Evolutionary conservation across 192 early-diverging fungal species (phyloP).

Genomic region (Rhizophagus clarus): DNA sequence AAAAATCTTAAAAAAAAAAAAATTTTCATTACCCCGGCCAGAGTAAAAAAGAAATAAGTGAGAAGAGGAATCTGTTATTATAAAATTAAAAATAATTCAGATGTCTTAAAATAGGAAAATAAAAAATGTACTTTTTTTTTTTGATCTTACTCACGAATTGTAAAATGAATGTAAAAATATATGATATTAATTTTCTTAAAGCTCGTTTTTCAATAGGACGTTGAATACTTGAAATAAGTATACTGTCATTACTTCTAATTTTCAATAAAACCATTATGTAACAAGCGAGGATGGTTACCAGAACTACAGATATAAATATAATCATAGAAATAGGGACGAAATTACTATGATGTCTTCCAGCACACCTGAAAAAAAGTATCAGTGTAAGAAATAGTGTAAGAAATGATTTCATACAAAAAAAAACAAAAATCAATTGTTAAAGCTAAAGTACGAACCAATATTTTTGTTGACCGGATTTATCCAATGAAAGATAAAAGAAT

Average conservation of each 20-base stretch:
- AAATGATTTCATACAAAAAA: too few relatives aligned
- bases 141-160: constrained; percentile 2
- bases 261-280: neutral
- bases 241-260: neutral
- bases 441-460: neutral
- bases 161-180: neutral
- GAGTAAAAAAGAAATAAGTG: neutral
- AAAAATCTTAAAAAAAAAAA: too few relatives aligned
- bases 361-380: neutral
- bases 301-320: neutral
- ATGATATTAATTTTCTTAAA: constrained; percentile 13
- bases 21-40: neutral
- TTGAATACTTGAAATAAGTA: neutral
- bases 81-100: neutral
- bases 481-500: neutral
- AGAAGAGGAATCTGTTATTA: neutral
- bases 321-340: neutral
- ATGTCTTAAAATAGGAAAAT: neutral
- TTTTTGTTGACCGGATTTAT: constrained; percentile 5
- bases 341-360: neutral
- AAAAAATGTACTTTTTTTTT: neutral
- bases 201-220: constrained; percentile 2
- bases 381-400: too few relatives aligned
- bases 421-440: neutral
- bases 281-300: neutral